Percentiles rank a stretch among this genome's conserved stretches.
Evolutionary conservation across 2,329 filamentous ascomycete genomes (phyloP).

Genomic region (Alternaria arbusti): DNA sequence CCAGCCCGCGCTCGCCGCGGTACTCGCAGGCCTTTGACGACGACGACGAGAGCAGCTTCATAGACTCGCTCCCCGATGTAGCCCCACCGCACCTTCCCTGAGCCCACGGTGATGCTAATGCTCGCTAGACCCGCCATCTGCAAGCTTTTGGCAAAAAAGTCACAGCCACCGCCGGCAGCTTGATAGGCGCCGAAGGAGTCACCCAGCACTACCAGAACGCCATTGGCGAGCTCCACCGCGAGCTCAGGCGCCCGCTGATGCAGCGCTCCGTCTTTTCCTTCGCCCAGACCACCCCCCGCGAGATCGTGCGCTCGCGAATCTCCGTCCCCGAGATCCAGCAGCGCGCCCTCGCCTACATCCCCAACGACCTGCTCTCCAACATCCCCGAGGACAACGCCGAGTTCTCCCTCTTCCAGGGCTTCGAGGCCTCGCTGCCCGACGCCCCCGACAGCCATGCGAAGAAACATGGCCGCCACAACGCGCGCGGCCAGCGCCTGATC

Average conservation of each 20-base stretch:
- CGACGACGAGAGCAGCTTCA: conserved; percentile 39
- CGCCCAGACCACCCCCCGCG: conserved; percentile 88
- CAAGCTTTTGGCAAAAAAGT: conserved; percentile 95
- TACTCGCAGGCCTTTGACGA: conserved; percentile 32
- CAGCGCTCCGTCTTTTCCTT: conserved; percentile 93
- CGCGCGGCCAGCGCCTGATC: conserved; percentile 78
- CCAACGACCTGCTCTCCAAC: conserved; percentile 87
- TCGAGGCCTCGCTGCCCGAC: conserved; percentile 87
- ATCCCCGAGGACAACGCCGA: conserved; percentile 85
- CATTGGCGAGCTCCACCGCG: conserved; percentile 86
- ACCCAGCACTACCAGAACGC: conserved; percentile 80
- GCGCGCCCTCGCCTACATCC: conserved; percentile 83
- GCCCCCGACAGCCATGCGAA: conserved; percentile 61
- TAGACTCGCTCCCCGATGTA: conserved; percentile 44
- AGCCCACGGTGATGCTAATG: conserved; percentile 23
- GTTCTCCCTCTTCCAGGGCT: conserved; percentile 96
- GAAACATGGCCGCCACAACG: conserved; percentile 69
- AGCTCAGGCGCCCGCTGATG: conserved; percentile 80
- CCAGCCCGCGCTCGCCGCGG: conserved; percentile 15
- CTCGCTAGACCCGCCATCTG: conserved; percentile 76
- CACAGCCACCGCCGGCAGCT: conserved; percentile 87
- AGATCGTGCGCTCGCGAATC: conserved; percentile 89
- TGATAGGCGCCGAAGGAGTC: conserved; percentile 70
- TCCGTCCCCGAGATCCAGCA: conserved; percentile 93
- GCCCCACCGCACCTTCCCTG: conserved; percentile 1